These are phyloP conservation scores for Pezicula neosporulosa DNA, from an alignment of 2,329 filamentous ascomycete species.

Conservation along the genomic window DNA sequence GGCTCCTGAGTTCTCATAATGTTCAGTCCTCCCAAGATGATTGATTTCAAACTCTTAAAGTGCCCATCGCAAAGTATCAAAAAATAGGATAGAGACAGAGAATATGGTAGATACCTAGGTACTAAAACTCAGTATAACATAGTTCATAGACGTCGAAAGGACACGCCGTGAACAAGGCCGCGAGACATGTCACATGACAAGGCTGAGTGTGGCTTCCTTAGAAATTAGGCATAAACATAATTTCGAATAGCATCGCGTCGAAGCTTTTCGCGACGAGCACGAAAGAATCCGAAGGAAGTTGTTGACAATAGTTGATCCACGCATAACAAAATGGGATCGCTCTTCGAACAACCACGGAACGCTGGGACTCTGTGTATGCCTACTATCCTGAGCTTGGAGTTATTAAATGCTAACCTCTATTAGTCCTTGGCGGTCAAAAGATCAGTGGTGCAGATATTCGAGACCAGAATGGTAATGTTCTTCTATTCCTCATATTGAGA, in stretches of 20 bases:
- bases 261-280: neutral
- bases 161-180: no score
- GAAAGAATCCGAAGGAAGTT: neutral
- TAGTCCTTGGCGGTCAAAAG: constrained; percentile 92
- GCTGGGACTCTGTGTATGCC: constrained; percentile 81
- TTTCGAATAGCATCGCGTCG: no score
- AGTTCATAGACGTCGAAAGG: no score
- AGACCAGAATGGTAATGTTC: constrained; percentile 80
- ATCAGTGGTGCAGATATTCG: constrained; percentile 95
- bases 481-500: constrained; percentile 10
- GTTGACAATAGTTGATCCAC: neutral
- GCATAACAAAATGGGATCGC: constrained; percentile 69
- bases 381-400: neutral
- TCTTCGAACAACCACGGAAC: constrained; percentile 94
- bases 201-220: neutral
- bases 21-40: no score
- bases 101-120: no score
- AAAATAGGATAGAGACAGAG: no score
- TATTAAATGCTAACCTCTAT: constrained; percentile 23
- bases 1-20: no score
- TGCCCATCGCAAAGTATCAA: no score
- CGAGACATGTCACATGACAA: neutral
- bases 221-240: no score
- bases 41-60: no score
- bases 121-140: no score